Evolutionary conservation across 768 basidiomycete species (phyloP).

Genomic region (Podaxis carcinomalis): DNA sequence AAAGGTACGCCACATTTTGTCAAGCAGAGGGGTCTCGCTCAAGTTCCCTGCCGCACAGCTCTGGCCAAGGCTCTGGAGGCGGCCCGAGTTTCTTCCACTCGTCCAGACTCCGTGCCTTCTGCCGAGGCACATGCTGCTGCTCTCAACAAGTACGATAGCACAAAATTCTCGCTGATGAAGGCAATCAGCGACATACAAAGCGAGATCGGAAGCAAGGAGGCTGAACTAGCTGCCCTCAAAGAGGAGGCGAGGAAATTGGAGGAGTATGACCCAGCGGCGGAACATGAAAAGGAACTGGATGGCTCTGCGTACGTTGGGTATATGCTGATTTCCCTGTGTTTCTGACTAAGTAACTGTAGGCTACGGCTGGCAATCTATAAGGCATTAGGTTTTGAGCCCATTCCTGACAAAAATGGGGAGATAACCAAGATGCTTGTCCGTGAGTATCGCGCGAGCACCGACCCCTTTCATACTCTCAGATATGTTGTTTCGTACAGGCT

Average conservation of each 20-base stretch:
- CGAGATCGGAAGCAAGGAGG: slow-evolving; percentile 60
- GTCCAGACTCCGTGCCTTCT: slow-evolving; percentile 68
- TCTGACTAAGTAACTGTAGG: slow-evolving; percentile 29
- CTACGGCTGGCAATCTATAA: slow-evolving; percentile 66
- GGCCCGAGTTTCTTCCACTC: slow-evolving; percentile 64
- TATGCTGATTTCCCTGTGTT: neutral
- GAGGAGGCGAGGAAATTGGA: slow-evolving; percentile 60
- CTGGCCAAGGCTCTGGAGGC: slow-evolving; percentile 62
- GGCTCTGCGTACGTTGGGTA: slow-evolving; percentile 53
- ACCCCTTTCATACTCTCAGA: neutral
- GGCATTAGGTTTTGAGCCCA: slow-evolving; percentile 67
- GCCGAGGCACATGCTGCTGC: slow-evolving; percentile 54
- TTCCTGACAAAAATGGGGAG: slow-evolving; percentile 48
- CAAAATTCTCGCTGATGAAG: slow-evolving; percentile 63
- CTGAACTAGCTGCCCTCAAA: slow-evolving; percentile 63
- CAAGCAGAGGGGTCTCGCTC: neutral
- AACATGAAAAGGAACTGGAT: slow-evolving; percentile 67
- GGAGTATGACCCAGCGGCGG: slow-evolving; percentile 65
- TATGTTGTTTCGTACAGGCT: slow-evolving; percentile 30
- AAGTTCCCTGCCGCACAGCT: slow-evolving; percentile 32
- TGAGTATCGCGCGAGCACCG: slow-evolving; percentile 31
- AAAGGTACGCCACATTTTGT: slow-evolving; percentile 39
- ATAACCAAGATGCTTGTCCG: slow-evolving; percentile 63
- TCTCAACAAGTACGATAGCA: slow-evolving; percentile 62
- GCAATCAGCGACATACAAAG: slow-evolving; percentile 72